These are phyloP conservation scores for Schizophyllum commune DNA, from an alignment of 1,284 basidiomycete species.

Conservation along the genomic window DNA sequence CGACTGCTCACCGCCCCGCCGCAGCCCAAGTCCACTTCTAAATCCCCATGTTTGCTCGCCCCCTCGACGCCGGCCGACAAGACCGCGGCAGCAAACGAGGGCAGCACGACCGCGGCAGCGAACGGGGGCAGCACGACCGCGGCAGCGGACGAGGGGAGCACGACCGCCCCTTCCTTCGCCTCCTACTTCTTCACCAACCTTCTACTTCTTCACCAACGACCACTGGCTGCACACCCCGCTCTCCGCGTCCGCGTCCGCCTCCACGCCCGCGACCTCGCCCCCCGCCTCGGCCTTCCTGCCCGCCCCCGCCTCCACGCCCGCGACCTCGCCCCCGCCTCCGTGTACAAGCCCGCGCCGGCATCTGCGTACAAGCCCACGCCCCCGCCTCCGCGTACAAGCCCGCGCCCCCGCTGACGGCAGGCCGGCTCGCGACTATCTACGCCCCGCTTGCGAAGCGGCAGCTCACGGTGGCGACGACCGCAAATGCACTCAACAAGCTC, in stretches of 20 bases:
- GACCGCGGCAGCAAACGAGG: constrained; percentile 49
- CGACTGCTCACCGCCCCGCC: constrained; percentile 52
- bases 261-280: constrained; percentile 1
- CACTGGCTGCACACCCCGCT: neutral
- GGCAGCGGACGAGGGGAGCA: no score
- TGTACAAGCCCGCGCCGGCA: no score
- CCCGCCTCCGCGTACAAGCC: constrained; percentile 23
- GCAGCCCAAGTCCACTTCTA: constrained; percentile 39
- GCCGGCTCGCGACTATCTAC: constrained; percentile 62
- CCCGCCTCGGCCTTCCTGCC: constrained; percentile 22
- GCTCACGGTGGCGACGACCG: no score
- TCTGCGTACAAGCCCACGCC: no score
- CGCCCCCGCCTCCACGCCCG: no score
- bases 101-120: no score
- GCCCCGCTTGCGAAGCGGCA: constrained; percentile 82
- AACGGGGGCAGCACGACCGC: no score
- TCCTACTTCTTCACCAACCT: no score
- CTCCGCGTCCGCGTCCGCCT: no score
- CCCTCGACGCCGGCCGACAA: constrained; percentile 72
- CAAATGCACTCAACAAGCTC: no score
- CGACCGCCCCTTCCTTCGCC: neutral
- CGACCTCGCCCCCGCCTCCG: no score
- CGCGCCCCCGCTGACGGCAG: constrained; percentile 34
- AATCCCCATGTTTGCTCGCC: constrained; percentile 37
- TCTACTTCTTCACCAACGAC: neutral